A percentile compares a stretch with the other conserved stretches of the same genome.
phyloP scores from a whole-genome alignment of 2,329 filamentous ascomycete genomes.

The Trichoderma brevicompactum region DNA sequence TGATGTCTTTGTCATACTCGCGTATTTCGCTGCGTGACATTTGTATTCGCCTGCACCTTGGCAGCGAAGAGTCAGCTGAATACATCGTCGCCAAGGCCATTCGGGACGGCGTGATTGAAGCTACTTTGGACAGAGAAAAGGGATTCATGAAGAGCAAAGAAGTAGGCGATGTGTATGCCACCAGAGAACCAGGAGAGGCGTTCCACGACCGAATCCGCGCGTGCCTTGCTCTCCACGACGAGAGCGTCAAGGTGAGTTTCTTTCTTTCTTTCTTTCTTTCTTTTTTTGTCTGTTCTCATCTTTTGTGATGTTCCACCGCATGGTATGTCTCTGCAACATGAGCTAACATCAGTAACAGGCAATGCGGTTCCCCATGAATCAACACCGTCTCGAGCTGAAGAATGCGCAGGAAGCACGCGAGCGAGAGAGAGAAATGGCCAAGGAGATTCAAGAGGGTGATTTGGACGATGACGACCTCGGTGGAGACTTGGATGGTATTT shows the following conservation, averaged over 20 bases:
- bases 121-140: conserved; percentile 87
- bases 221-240: conserved; percentile 89
- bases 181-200: conserved; percentile 90
- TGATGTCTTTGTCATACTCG: conserved; percentile 98
- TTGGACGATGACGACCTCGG: conserved; percentile 95
- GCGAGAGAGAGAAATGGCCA: conserved; percentile 93
- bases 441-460: conserved; percentile 98
- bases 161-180: conserved; percentile 93
- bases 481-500: conserved; percentile 96
- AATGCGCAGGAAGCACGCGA: conserved; percentile 98
- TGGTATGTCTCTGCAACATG: background rate
- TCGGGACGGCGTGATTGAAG: conserved; percentile 95
- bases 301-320: too few species aligned
- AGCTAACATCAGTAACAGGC: conserved; percentile 58
- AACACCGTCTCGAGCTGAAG: conserved; percentile 94
- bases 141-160: conserved; percentile 99
- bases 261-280: background rate
- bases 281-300: background rate
- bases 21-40: conserved; percentile 97
- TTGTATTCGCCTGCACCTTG: conserved; percentile 89
- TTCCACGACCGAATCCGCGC: conserved; percentile 97
- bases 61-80: conserved; percentile 95
- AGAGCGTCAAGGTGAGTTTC: conserved; percentile 86
- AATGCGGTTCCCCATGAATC: conserved; percentile 99
- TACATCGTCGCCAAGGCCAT: conserved; percentile 99